These are phyloP conservation scores for Termitomyces sp. DNA, from an alignment of 768 basidiomycete species.

Conservation along the genomic window DNA sequence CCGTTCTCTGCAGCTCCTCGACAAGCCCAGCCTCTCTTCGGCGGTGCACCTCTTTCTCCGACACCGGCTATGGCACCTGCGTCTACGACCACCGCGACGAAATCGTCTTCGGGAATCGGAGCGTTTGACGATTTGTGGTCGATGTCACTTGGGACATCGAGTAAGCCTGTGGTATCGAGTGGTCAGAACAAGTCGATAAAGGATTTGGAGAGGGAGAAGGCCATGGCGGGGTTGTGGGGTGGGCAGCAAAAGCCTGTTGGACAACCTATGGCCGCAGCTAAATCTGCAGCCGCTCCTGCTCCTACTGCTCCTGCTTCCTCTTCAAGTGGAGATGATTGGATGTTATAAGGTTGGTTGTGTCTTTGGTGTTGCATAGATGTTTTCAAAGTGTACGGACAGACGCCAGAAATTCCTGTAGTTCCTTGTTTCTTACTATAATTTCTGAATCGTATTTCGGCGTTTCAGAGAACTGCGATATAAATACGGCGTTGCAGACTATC, in stretches of 20 bases:
- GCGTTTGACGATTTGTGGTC: conserved; percentile 91
- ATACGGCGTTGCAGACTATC: neutral
- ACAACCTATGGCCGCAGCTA: neutral
- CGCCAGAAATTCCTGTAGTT: neutral
- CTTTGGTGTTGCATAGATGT: neutral
- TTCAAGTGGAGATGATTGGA: conserved; percentile 8
- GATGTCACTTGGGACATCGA: conserved; percentile 58
- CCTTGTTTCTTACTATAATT: neutral
- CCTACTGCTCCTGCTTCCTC: neutral
- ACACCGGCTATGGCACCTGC: conserved; percentile 16
- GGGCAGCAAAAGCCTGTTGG: conserved; percentile 17
- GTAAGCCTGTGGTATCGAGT: conserved; percentile 28
- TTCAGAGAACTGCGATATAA: neutral
- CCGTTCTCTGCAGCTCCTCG: conserved; percentile 24
- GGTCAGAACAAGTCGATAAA: conserved; percentile 68
- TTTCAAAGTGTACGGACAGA: neutral
- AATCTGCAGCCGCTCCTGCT: neutral
- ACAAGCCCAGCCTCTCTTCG: conserved; percentile 24
- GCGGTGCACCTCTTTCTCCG: conserved; percentile 27
- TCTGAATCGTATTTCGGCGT: neutral
- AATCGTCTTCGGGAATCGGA: conserved; percentile 33
- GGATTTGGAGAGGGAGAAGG: conserved; percentile 86
- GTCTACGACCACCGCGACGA: conserved; percentile 16
- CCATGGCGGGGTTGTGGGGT: conserved; percentile 78
- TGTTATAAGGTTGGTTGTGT: neutral